Percentiles rank a stretch among this genome's conserved stretches.
Evolutionary conservation across 2,329 filamentous ascomycete species (phyloP).

Genomic region (Colletotrichum siamense): DNA sequence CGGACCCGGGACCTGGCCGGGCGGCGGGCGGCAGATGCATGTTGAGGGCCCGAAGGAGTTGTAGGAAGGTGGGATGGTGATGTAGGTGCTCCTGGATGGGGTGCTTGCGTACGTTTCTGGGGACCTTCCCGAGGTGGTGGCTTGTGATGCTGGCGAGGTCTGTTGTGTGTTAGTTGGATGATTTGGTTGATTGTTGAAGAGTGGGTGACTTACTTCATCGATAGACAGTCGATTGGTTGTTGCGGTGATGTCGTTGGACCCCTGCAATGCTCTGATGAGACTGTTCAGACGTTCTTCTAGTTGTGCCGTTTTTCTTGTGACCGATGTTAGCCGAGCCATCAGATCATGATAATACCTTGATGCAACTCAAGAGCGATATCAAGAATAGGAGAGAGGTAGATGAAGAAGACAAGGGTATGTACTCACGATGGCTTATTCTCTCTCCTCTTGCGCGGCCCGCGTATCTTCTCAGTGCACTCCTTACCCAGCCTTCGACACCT

Average conservation of each 20-base stretch:
- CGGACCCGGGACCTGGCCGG: conserved; percentile 41
- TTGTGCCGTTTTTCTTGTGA: conserved; percentile 47
- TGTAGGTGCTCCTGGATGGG: conserved; percentile 19
- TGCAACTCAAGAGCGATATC: background rate
- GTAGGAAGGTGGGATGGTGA: conserved; percentile 45
- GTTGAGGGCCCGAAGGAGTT: conserved; percentile 50
- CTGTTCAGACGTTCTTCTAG: conserved; percentile 55
- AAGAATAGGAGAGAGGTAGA: rapidly evolving
- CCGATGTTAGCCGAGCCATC: conserved; percentile 29
- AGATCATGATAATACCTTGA: too few species aligned
- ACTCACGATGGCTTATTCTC: conserved; percentile 56
- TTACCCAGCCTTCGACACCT: conserved; percentile 56
- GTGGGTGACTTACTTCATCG: background rate
- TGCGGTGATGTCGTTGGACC: conserved; percentile 40
- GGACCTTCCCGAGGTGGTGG: background rate
- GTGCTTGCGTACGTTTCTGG: background rate
- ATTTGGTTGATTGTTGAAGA: rapidly evolving
- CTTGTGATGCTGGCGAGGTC: background rate
- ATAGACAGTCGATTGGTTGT: background rate
- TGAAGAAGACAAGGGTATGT: background rate
- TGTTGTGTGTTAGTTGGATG: background rate
- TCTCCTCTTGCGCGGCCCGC: conserved; percentile 56
- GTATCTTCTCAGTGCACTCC: conserved; percentile 50
- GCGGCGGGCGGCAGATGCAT: conserved; percentile 52
- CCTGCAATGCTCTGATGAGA: conserved; percentile 52